These are phyloP conservation scores for Talaromyces sp. DNA, from an alignment of 2,329 filamentous ascomycete species.

Conservation along the genomic window DNA sequence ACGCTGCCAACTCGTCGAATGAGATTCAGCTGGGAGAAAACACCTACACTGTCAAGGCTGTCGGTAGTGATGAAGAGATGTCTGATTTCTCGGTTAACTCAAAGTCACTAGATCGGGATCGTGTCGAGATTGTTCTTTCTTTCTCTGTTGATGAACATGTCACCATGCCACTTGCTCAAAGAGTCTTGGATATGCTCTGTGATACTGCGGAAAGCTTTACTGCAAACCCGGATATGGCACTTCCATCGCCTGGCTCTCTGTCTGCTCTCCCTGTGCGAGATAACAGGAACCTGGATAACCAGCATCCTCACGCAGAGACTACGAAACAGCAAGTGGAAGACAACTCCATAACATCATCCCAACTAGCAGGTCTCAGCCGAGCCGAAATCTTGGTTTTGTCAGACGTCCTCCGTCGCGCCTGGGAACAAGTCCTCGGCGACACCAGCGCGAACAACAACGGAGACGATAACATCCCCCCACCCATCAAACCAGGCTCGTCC, in stretches of 20 bases:
- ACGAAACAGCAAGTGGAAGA: background rate
- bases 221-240: slow-evolving; percentile 34
- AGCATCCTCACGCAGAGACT: slow-evolving; percentile 28
- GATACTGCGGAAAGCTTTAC: slow-evolving; percentile 39
- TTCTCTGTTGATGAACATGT: slow-evolving; percentile 41
- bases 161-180: slow-evolving; percentile 33
- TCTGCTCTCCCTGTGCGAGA: slow-evolving; percentile 34
- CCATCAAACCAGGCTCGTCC: slow-evolving; percentile 41
- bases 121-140: slow-evolving; percentile 38
- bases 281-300: slow-evolving; percentile 27
- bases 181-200: slow-evolving; percentile 42
- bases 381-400: slow-evolving; percentile 42
- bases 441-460: slow-evolving; percentile 23
- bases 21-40: slow-evolving; percentile 40
- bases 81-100: slow-evolving; percentile 43
- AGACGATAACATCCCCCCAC: slow-evolving; percentile 4
- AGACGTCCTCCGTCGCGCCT: slow-evolving; percentile 40
- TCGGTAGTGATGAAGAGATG: slow-evolving; percentile 42
- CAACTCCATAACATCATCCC: slow-evolving; percentile 33
- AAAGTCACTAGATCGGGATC: slow-evolving; percentile 34
- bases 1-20: slow-evolving; percentile 38
- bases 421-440: slow-evolving; percentile 40
- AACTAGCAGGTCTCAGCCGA: slow-evolving; percentile 38
- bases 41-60: slow-evolving; percentile 40
- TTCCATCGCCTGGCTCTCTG: slow-evolving; percentile 36